Conservation (phyloP, 768 basidiomycete genomes). For the Chalciporus piperatus region DNA sequence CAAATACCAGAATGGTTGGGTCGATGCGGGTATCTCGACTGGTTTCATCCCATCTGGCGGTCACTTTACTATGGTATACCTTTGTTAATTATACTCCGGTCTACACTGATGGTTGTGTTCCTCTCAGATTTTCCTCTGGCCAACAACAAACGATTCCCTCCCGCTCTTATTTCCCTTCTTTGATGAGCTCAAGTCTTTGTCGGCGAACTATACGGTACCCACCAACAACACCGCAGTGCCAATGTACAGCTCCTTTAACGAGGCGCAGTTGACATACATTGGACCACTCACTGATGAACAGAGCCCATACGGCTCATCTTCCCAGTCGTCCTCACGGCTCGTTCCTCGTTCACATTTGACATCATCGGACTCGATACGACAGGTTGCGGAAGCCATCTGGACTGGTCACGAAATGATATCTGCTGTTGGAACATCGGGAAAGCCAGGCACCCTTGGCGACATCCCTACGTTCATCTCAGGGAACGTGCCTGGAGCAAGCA, state of each 20-base stretch:
- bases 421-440: not conserved
- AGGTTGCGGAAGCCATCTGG: conserved; percentile 20
- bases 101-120: not conserved
- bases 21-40: conserved; percentile 10
- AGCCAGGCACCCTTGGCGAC: not conserved
- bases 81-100: conserved; percentile 7
- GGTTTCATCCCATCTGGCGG: not conserved
- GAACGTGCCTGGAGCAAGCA: conserved; percentile 10
- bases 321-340: conserved; percentile 12
- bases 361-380: not conserved
- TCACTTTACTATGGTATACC: not conserved
- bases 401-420: conserved; percentile 8
- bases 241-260: conserved; percentile 14
- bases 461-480: conserved; percentile 7
- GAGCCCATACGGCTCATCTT: conserved; percentile 12
- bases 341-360: conserved; percentile 13
- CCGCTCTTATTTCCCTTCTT: conserved; percentile 14
- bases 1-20: conserved; percentile 13
- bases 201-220: conserved; percentile 8
- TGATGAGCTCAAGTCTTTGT: conserved; percentile 11
- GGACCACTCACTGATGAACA: conserved; percentile 6
- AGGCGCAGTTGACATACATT: conserved; percentile 1
- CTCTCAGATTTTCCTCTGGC: conserved; percentile 11
- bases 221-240: conserved; percentile 10
- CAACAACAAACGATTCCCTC: conserved; percentile 1